Evolutionary conservation across 768 basidiomycete species (phyloP).

Genomic region (Mycena crocata): DNA sequence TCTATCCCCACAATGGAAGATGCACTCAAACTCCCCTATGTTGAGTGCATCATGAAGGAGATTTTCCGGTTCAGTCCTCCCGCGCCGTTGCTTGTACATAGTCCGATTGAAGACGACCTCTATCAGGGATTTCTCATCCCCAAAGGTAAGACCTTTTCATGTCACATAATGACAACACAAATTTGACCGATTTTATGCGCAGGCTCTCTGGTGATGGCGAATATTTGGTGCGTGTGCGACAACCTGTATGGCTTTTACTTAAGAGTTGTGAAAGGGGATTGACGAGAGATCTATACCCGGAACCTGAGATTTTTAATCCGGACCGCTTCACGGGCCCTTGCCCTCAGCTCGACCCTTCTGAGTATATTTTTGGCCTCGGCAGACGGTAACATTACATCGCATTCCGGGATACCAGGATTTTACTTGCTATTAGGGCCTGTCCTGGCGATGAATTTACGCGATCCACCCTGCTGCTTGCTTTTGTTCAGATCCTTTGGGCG

Average conservation of each 20-base stretch:
- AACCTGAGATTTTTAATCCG: background rate
- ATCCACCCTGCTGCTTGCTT: background rate
- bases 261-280: background rate
- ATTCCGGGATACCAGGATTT: background rate
- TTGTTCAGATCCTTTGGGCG: background rate
- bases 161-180: too few relatives aligned
- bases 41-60: background rate
- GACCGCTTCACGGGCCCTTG: background rate
- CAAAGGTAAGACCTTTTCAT: background rate
- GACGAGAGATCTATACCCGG: background rate
- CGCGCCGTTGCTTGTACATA: background rate
- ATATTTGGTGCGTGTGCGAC: background rate
- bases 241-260: background rate
- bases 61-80: background rate
- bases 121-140: background rate
- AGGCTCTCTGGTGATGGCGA: background rate
- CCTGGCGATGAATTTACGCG: background rate
- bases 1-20: background rate
- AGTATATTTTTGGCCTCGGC: background rate
- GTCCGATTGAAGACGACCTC: background rate
- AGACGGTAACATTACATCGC: background rate
- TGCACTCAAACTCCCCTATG: background rate
- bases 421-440: background rate
- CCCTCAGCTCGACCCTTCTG: background rate
- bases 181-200: background rate